Evolutionary conservation across 164 flowering plant genomes (phyloP).

Genomic region (Vitis labrusca): DNA sequence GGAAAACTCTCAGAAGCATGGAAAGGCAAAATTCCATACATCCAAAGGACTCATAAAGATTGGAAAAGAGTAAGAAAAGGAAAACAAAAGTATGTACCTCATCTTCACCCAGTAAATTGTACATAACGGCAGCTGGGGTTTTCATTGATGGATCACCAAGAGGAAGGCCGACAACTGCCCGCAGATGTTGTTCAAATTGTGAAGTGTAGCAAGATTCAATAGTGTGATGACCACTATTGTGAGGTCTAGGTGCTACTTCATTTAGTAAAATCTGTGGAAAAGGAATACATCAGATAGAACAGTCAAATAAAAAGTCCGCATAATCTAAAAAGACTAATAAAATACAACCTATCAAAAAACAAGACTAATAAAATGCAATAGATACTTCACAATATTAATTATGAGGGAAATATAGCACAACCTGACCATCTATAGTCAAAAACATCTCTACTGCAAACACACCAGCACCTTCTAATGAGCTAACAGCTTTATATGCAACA

Average conservation of each 20-base stretch:
- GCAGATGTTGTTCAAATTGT: constrained; percentile 90
- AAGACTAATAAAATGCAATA: not conserved
- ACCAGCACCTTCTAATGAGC: constrained; percentile 96
- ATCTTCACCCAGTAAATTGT: constrained; percentile 90
- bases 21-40: not conserved
- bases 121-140: constrained; percentile 88
- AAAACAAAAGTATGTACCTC: constrained; percentile 44
- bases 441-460: constrained; percentile 96
- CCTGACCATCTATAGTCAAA: constrained; percentile 82
- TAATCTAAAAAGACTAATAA: not conserved
- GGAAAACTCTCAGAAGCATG: too few species aligned
- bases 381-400: not conserved
- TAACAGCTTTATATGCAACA: constrained; percentile 79
- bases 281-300: not conserved
- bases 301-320: not conserved
- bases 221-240: constrained; percentile 98
- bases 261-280: constrained; percentile 72
- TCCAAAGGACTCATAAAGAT: not conserved
- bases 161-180: constrained; percentile 92
- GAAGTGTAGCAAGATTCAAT: constrained; percentile 93
- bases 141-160: constrained; percentile 98
- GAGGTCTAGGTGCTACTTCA: constrained; percentile 99
- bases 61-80: not conserved
- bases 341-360: not conserved
- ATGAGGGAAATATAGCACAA: constrained; percentile 17